phyloP scores from a whole-genome alignment of 257 asterid species.

The Ballota nigra region DNA sequence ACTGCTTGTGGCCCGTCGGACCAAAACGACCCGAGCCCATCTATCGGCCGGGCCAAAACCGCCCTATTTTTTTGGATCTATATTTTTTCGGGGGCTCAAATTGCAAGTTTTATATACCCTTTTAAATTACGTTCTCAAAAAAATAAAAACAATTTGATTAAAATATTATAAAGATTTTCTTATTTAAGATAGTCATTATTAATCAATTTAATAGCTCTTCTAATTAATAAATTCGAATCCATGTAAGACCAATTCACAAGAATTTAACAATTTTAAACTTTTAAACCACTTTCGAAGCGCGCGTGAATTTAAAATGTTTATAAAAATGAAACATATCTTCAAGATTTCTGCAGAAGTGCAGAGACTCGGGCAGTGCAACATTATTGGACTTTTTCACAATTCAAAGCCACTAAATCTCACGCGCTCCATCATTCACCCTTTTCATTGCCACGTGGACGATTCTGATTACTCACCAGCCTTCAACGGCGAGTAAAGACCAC shows the following conservation, averaged over 20 bases:
- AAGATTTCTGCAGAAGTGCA: slow-evolving; percentile 29
- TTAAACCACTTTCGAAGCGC: slow-evolving; percentile 1
- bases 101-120: too few species aligned
- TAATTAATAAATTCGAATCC: too few species aligned
- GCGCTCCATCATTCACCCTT: slow-evolving; percentile 24
- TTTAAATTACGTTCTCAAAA: too few species aligned
- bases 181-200: too few species aligned
- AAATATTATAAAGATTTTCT: too few species aligned
- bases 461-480: background rate
- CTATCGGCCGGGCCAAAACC: too few species aligned
- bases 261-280: background rate
- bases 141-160: too few species aligned
- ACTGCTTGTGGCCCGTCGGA: too few species aligned
- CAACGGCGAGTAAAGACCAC: slow-evolving; percentile 13
- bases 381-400: slow-evolving; percentile 24
- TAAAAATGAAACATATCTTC: slow-evolving; percentile 10
- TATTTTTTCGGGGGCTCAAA: too few species aligned
- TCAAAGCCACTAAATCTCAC: slow-evolving; percentile 25
- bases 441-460: background rate
- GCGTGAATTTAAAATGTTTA: slow-evolving; percentile 20
- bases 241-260: background rate
- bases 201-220: too few species aligned
- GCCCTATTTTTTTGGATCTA: too few species aligned
- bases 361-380: slow-evolving; percentile 64
- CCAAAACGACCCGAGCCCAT: too few species aligned